A percentile compares a stretch with the other conserved stretches of the same genome.
phyloP scores from a whole-genome alignment of 2,329 filamentous ascomycete genomes.

The Aureobasidium namibiae region DNA sequence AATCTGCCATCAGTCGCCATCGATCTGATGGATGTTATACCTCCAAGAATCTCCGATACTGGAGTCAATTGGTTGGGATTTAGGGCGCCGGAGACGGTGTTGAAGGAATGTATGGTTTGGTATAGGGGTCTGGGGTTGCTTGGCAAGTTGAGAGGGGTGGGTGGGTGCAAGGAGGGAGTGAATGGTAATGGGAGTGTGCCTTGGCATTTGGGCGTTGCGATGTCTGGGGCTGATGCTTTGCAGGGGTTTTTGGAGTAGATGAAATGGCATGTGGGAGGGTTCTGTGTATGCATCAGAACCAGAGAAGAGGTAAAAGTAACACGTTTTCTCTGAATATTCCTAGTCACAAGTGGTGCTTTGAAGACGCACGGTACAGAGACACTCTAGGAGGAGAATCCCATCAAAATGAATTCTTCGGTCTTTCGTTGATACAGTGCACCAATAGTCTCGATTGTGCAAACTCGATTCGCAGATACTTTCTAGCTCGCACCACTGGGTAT shows the following conservation, averaged over 20 bases:
- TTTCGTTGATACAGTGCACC: too few relatives aligned
- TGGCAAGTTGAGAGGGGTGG: constrained; percentile 55
- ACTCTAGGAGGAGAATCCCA: too few relatives aligned
- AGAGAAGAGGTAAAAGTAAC: not conserved
- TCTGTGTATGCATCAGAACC: too few relatives aligned
- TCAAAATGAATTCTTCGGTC: too few relatives aligned
- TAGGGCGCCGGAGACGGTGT: constrained; percentile 45
- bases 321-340: too few relatives aligned
- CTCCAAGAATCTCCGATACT: constrained; percentile 12
- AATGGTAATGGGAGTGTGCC: constrained; percentile 56
- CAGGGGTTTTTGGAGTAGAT: constrained; percentile 18
- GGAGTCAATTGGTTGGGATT: constrained; percentile 8
- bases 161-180: constrained; percentile 30
- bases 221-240: constrained; percentile 59
- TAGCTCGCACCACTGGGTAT: too few relatives aligned
- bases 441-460: too few relatives aligned
- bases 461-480: too few relatives aligned
- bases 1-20: constrained; percentile 29
- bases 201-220: constrained; percentile 67
- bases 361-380: too few relatives aligned
- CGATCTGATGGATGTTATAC: constrained; percentile 26
- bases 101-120: constrained; percentile 62
- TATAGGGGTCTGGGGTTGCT: constrained; percentile 62
- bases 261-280: too few relatives aligned
- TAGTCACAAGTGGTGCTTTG: too few relatives aligned